phyloP scores from a whole-genome alignment of 768 basidiomycete genomes.

The Macrolepiota albuminosa region DNA sequence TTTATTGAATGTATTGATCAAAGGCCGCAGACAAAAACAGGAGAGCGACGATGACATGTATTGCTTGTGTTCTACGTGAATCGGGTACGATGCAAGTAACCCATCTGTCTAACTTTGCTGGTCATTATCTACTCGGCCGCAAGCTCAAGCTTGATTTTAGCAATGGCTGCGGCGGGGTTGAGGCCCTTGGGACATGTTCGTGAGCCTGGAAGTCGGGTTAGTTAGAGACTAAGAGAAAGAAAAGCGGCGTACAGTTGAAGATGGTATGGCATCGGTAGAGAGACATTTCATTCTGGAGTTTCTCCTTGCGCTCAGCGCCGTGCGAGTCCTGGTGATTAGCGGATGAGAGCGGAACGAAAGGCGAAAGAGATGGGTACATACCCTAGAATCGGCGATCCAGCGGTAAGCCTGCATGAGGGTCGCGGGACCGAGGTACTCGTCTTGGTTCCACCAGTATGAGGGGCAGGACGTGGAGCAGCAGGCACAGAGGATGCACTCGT shows the following conservation, averaged over 20 bases:
- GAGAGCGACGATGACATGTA: background rate
- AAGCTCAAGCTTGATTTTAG: conserved; percentile 89
- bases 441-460: conserved; percentile 99
- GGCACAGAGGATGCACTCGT: conserved; percentile 96
- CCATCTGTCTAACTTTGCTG: background rate
- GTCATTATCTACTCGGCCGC: conserved; percentile 52
- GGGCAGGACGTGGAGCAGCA: conserved; percentile 99
- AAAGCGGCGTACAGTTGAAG: conserved; percentile 73
- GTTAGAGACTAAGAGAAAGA: background rate
- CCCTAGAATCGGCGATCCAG: conserved; percentile 97
- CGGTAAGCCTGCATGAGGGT: conserved; percentile 96
- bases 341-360: background rate
- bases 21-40: background rate
- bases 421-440: conserved; percentile 96
- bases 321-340: conserved; percentile 57
- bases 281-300: conserved; percentile 93
- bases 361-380: conserved; percentile 31
- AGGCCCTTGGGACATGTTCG: conserved; percentile 97
- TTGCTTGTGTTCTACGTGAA: background rate
- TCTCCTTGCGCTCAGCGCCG: conserved; percentile 78
- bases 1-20: background rate
- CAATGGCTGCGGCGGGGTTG: conserved; percentile 89
- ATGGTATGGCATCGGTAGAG: conserved; percentile 98
- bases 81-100: background rate
- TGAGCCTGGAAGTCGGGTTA: conserved; percentile 44